Evolutionary conservation across 352 stramenopile species (phyloP).

Genomic region (Phytophthora tentaculata): DNA sequence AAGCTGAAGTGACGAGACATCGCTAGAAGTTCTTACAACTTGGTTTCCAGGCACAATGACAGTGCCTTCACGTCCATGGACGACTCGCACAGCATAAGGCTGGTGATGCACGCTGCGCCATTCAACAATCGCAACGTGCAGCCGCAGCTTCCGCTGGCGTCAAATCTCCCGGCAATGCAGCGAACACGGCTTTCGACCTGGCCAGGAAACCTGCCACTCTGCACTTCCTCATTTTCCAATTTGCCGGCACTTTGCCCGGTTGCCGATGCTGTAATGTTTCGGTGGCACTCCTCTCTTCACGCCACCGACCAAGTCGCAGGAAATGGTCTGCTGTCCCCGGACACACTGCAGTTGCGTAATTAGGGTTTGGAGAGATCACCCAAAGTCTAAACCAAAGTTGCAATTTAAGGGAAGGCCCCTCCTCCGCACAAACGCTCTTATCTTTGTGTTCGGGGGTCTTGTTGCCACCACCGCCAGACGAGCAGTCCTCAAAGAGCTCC

Average conservation of each 20-base stretch:
- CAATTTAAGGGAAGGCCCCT: conserved; percentile 21
- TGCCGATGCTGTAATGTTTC: no score
- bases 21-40: not conserved
- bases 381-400: conserved; percentile 15
- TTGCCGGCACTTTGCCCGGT: conserved; percentile 9
- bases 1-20: not conserved
- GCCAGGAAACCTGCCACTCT: not conserved
- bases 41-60: conserved; percentile 9
- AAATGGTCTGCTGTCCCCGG: conserved; percentile 13
- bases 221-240: conserved; percentile 29
- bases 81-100: not conserved
- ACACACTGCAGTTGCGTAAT: conserved; percentile 16
- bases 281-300: conserved; percentile 12
- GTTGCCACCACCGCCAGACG: conserved; percentile 31
- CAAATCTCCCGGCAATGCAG: conserved; percentile 31
- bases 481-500: conserved; percentile 45
- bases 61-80: not conserved
- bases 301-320: not conserved
- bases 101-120: conserved; percentile 17
- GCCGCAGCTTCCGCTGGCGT: conserved; percentile 7
- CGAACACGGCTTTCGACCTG: not conserved
- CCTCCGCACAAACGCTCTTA: conserved; percentile 37
- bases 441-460: conserved; percentile 34
- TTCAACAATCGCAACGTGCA: conserved; percentile 42
- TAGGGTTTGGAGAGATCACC: conserved; percentile 23